Evolutionary conservation across 2,329 filamentous ascomycete species (phyloP), one percentile per base, ranked within the genome.

Genomic region (Blastomyces parvus): DNA sequence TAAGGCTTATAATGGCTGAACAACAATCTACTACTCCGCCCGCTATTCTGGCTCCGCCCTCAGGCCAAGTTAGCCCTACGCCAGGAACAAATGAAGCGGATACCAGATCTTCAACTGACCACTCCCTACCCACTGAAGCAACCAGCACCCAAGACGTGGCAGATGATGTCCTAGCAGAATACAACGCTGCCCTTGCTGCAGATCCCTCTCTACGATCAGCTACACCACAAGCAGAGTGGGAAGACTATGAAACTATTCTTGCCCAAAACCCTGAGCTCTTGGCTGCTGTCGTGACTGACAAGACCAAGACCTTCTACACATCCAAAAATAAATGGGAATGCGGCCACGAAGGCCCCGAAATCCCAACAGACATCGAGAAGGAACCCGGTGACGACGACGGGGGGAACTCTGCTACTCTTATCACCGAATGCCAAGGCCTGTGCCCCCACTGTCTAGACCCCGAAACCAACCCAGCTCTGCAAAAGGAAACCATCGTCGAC

Each of bases 301-400:
- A 63, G 36, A 11, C 46, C 19, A 66, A 60, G n/a, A 53, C 56
- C 17, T 66, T 61, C 62, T 67, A 64, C 61, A 63, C 46, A 52
- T 64, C 64, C 59, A 67, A 67, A 62, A 61, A 64, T 46, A 61
- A 63, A 56, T 67, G 66, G 66, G 66, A 66, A 36, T 67, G 66
- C 22, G 63, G 64, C 33, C 66, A 67, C 59, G 66, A 66, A 19
- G 63, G 64, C 19, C 64, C 64, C 11, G 63, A 63, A 27, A 58
- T 59, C 13, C 22, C 56, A 53, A 67, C 65, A 0, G 62, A 53
- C 4, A 67, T 67, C 30, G 66, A 67, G 63, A 61, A 61, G 11
- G 65, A 67, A 38, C 33, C 42, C 3, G 9, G 5, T 9, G 46
- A 50, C 8, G 40, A 42, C 1, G 63, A 64, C 14, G 64, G 53